These are phyloP conservation scores for Allantophomopsis lycopodina DNA, from an alignment of 2,329 filamentous ascomycete genomes.

Conservation along the genomic window DNA sequence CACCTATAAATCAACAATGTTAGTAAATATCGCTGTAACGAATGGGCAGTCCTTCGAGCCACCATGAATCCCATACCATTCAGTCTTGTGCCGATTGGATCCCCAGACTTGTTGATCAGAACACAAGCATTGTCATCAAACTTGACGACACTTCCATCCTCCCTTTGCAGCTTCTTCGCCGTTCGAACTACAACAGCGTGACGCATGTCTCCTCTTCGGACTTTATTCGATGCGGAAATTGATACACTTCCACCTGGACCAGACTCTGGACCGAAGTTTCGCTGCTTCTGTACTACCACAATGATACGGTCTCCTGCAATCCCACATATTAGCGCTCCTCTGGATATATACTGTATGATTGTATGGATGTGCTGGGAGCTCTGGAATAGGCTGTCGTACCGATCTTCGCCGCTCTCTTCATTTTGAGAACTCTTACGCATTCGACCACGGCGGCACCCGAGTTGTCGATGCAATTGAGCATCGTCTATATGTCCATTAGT, in stretches of 20 bases:
- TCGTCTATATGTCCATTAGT: slow-evolving; percentile 44
- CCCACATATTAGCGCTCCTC: too few species aligned
- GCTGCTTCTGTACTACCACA: slow-evolving; percentile 94
- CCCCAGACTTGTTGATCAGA: slow-evolving; percentile 89
- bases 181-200: slow-evolving; percentile 94
- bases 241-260: slow-evolving; percentile 59
- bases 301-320: slow-evolving; percentile 81
- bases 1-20: slow-evolving; percentile 31
- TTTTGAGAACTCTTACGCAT: slow-evolving; percentile 84
- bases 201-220: slow-evolving; percentile 89
- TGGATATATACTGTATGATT: too few species aligned
- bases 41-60: slow-evolving; percentile 3
- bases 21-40: background rate
- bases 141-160: slow-evolving; percentile 77
- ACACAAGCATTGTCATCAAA: slow-evolving; percentile 99
- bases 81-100: slow-evolving; percentile 85
- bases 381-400: slow-evolving; percentile 39
- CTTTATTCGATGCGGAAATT: slow-evolving; percentile 71
- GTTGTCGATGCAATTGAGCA: slow-evolving; percentile 99
- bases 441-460: slow-evolving; percentile 95
- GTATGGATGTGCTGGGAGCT: background rate
- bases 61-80: slow-evolving; percentile 39
- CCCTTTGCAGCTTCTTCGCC: slow-evolving; percentile 71
- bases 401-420: slow-evolving; percentile 78
- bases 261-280: slow-evolving; percentile 58